Base-by-base conservation (phyloP, 371 early-diverging fungal genomes). In the Lichtheimia corymbifera region DNA sequence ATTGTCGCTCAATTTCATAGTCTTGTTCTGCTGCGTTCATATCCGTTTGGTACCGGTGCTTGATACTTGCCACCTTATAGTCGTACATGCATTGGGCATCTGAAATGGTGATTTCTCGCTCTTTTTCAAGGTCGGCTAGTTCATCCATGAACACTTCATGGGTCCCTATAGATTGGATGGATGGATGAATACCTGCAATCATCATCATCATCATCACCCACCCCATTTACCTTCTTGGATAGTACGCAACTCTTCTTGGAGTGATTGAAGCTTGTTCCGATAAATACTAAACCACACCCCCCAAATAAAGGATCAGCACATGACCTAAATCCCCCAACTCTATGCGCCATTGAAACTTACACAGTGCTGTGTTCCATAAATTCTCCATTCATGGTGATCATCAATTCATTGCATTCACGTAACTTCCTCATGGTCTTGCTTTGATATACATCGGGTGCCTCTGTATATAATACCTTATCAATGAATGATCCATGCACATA, bases 311-410 rank as follows among this genome's bases (percentile, higher is more conserved):
- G 22, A 68, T 61, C 56, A 20, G 28, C 43, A 24, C 17, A 50
- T 18, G 15, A 24, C 27, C 7, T 27, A 35, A 35, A 22, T 53
- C 52, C 18, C 53, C 20, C 40, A 13, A 13, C 3, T 11, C 15
- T 59, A 53, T 59, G 54, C 65, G 54, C 45, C 58, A 59, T 55
- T 53, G 35, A 43, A 44, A 70, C 74, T 67, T 68, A 76, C 79
- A 74, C 72, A 58, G 73, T 72, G 30, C 68, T 68, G 59, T 74
- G 72, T 61, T 79, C 76, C 71, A 73, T 69, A 64, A 79, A 79
- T 44, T 79, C 80, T 65, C 66, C 70, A 59, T 76, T 77, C 73
- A 79, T 70, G 71, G 74, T 74, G 25, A 71, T 74, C 66, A 79
- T 64, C 56, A 76, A 63, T 61, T 79, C 77, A 65, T 74, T 72